These are phyloP conservation scores for Neonectria magnoliae DNA, from an alignment of 2,329 filamentous ascomycete genomes.

Conservation along the genomic window DNA sequence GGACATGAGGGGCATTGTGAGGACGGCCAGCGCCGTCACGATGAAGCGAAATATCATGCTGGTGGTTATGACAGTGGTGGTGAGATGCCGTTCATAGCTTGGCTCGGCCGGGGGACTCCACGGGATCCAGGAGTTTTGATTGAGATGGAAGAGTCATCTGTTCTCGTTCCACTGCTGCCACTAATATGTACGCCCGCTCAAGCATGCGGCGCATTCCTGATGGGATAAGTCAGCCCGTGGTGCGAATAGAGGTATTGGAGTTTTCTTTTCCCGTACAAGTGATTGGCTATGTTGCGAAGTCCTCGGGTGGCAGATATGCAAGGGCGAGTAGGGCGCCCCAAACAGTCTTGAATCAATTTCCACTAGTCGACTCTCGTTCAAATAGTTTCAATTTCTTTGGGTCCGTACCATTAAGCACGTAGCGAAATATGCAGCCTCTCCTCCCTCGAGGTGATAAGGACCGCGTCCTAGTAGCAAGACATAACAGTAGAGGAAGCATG, in stretches of 20 bases:
- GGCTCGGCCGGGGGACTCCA: background rate
- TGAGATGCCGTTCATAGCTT: background rate
- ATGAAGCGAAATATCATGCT: background rate
- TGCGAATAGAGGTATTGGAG: background rate
- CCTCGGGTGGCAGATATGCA: background rate
- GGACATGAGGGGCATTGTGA: background rate
- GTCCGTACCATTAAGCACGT: background rate
- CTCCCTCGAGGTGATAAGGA: background rate
- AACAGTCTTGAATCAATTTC: background rate
- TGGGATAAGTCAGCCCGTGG: background rate
- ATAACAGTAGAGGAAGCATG: background rate
- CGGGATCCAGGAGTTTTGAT: background rate
- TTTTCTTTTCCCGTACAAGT: background rate
- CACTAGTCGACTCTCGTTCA: background rate
- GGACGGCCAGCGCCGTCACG: background rate
- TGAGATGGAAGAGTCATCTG: background rate
- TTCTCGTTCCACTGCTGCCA: background rate
- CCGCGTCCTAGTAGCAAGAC: background rate
- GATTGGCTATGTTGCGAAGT: background rate
- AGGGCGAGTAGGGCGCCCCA: background rate
- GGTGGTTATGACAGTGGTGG: background rate
- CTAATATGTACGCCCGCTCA: background rate
- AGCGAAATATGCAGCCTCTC: background rate
- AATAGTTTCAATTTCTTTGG: background rate
- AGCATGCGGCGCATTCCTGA: background rate